Evolutionary conservation across 176 grass and related monocot genomes (phyloP).

Genomic region (Oryza nivara): DNA sequence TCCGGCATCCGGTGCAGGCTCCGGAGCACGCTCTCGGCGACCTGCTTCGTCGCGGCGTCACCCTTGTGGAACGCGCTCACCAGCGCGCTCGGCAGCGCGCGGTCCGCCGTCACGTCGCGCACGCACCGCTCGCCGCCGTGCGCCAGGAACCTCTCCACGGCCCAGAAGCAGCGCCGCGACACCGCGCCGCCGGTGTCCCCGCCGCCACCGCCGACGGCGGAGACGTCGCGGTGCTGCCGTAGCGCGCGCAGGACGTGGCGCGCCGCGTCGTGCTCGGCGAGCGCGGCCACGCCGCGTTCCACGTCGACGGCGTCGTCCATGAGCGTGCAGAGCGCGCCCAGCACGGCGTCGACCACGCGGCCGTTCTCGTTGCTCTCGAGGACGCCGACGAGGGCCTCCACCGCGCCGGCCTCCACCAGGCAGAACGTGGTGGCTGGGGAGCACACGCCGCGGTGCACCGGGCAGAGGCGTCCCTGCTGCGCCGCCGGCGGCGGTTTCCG

Average conservation of each 20-base stretch:
- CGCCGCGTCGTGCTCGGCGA: slow-evolving; percentile 54
- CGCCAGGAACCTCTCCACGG: slow-evolving; percentile 70
- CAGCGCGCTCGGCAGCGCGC: slow-evolving; percentile 61
- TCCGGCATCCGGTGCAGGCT: slow-evolving; percentile 67
- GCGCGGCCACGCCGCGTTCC: slow-evolving; percentile 58
- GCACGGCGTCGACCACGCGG: slow-evolving; percentile 54
- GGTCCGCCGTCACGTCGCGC: slow-evolving; percentile 59
- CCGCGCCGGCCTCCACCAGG: slow-evolving; percentile 63
- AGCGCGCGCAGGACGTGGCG: slow-evolving; percentile 59
- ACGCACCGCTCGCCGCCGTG: slow-evolving; percentile 59
- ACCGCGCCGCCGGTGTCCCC: slow-evolving; percentile 19
- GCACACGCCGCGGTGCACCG: slow-evolving; percentile 70
- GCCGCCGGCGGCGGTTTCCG: not conserved
- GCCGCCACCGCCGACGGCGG: too few species aligned
- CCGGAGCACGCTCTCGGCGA: slow-evolving; percentile 82
- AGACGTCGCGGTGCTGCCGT: slow-evolving; percentile 62
- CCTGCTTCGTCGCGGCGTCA: slow-evolving; percentile 60
- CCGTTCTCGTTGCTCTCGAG: slow-evolving; percentile 63
- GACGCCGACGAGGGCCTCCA: slow-evolving; percentile 65
- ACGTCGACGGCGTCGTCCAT: slow-evolving; percentile 71
- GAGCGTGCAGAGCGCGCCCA: slow-evolving; percentile 82
- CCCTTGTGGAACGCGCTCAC: slow-evolving; percentile 78
- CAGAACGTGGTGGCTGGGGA: slow-evolving; percentile 68
- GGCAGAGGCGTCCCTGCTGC: slow-evolving; percentile 48
- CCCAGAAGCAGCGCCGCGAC: slow-evolving; percentile 74